Percentiles rank a stretch among this genome's conserved stretches.
These are phyloP conservation scores for Corrigiola litoralis DNA, from an alignment of 179 eudicot genomes.

Conservation along the genomic window DNA sequence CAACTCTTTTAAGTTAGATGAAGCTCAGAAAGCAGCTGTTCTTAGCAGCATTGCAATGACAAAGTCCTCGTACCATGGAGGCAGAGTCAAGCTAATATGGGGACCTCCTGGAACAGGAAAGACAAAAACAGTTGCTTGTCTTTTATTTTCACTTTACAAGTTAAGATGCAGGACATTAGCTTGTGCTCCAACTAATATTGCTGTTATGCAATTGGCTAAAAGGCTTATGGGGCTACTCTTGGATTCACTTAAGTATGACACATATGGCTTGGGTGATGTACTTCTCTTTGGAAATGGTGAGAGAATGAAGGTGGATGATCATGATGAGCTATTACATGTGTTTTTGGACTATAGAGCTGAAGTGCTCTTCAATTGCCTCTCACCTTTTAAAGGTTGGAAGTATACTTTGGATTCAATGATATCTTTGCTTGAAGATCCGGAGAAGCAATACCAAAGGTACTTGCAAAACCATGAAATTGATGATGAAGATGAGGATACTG, in stretches of 20 bases:
- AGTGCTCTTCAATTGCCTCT: conserved; percentile 35
- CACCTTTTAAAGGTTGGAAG: conserved; percentile 51
- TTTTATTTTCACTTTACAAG: conserved; percentile 34
- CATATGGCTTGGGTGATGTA: conserved; percentile 63
- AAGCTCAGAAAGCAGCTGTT: conserved; percentile 54
- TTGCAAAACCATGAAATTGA: not conserved
- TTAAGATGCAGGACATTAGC: conserved; percentile 57
- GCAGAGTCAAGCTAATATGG: conserved; percentile 62
- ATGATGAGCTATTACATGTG: conserved; percentile 39
- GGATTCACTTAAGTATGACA: conserved; percentile 23
- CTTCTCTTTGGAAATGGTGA: conserved; percentile 65
- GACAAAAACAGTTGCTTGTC: conserved; percentile 53
- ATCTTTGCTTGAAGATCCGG: conserved; percentile 50
- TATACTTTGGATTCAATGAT: conserved; percentile 37
- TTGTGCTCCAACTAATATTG: conserved; percentile 78
- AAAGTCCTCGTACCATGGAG: conserved; percentile 33
- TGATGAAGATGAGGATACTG: not conserved
- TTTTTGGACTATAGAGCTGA: conserved; percentile 46
- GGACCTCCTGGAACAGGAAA: conserved; percentile 89
- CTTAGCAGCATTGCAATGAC: conserved; percentile 40
- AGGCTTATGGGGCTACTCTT: conserved; percentile 34
- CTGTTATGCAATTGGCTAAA: conserved; percentile 45
- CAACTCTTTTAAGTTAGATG: conserved; percentile 33
- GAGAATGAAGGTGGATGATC: conserved; percentile 58
- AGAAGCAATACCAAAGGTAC: conserved; percentile 33